phyloP scores from a whole-genome alignment of 441 rosid species.

The Daphne laureola region DNA sequence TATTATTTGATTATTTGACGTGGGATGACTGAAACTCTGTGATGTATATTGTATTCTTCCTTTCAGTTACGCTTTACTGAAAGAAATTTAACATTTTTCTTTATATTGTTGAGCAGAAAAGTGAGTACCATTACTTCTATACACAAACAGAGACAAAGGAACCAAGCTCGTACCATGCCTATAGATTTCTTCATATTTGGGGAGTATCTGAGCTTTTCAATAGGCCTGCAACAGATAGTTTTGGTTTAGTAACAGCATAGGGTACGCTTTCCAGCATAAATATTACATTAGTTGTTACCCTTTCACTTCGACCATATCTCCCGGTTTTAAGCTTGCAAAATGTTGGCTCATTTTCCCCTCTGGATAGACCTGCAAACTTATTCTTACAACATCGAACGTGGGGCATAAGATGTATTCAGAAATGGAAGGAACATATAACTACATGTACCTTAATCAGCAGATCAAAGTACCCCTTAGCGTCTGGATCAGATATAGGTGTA shows the following conservation, averaged over 20 bases:
- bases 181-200: constrained; percentile 95
- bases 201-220: constrained; percentile 80
- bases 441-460: constrained; percentile 71
- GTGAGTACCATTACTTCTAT: too few relatives aligned
- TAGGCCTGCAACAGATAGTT: constrained; percentile 60
- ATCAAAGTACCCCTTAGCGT: constrained; percentile 85
- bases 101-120: too few relatives aligned
- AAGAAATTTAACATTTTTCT: too few relatives aligned
- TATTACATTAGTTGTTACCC: constrained; percentile 39
- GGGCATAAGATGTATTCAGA: constrained; percentile 6
- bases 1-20: too few relatives aligned
- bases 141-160: constrained; percentile 6
- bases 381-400: neutral
- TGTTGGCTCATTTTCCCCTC: constrained; percentile 99
- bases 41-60: too few relatives aligned
- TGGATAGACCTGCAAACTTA: constrained; percentile 71
- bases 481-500: constrained; percentile 94
- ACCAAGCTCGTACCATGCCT: constrained; percentile 68
- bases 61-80: too few relatives aligned
- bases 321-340: constrained; percentile 90
- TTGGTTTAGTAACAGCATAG: constrained; percentile 3
- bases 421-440: neutral
- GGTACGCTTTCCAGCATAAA: constrained; percentile 3
- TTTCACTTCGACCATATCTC: constrained; percentile 87
- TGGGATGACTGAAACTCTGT: too few relatives aligned